Evolutionary conservation across 2,329 filamentous ascomycete genomes (phyloP), one percentile per base, ranked within the genome.

Genomic region (Arthrobotrys conoides): DNA sequence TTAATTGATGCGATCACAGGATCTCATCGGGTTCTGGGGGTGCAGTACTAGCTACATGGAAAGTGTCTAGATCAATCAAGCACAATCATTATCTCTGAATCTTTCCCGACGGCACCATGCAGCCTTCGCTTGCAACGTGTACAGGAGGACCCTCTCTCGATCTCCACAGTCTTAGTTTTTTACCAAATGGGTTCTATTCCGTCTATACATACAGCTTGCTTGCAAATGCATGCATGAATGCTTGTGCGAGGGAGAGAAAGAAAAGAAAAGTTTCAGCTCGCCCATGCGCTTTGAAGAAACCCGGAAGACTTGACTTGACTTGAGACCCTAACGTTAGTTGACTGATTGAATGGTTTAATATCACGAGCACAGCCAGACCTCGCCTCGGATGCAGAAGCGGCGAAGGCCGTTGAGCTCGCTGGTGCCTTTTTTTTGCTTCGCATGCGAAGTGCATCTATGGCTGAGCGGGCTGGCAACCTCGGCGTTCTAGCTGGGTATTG

Each of bases 31-130:
- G n/a, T 33, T 22, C 36, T 61, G 16, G 10, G 9, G 33, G 30
- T 12, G 16, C 20, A 16, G n/a, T 24, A 18, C 20, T n/a, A n/a
- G n/a, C 41, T 41, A 18, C 36, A 41, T 61, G 20, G 55, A 44
- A 61, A 44, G 55, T 41, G 55, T 61, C 55, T 59, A 38, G 53
- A 61, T n/a, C n/a, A n/a, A 61, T 18, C 38, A n/a, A 14, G 10
- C 38, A 12, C 36, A 61, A 44, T 41, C 55, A 61, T 33, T 61
- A 61, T 61, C 55, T 61, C 55, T 64, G 53, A 72, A 53, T 68
- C 64, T 61, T 68, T 75, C 71, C 71, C 70, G 63, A 59, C 71
- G 71, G 71, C 63, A 53, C 48, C 46, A 53, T 75, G 64, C 71
- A 75, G 63, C 36, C 48, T 67, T 75, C 71, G 71, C 71, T 75